Conservation (phyloP, 2,329 filamentous ascomycete genomes). For the Ceratocystis harringtonii region DNA sequence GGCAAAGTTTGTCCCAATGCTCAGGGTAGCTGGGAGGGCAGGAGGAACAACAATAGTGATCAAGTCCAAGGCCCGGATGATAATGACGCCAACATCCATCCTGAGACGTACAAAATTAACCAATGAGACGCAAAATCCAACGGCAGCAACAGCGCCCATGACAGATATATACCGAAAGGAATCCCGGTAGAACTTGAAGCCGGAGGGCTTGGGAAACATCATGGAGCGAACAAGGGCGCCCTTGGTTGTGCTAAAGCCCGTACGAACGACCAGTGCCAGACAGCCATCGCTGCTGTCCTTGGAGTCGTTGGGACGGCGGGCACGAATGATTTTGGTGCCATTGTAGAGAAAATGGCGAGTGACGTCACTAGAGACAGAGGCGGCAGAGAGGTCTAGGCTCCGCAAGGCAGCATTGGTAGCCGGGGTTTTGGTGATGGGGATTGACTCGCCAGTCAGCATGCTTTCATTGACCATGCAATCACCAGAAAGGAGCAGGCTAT, state of each 20-base stretch:
- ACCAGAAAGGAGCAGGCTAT: slow-evolving; percentile 78
- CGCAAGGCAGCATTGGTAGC: slow-evolving; percentile 67
- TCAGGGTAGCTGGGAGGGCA: slow-evolving; percentile 82
- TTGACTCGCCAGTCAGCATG: slow-evolving; percentile 89
- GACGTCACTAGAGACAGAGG: slow-evolving; percentile 67
- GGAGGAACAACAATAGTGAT: slow-evolving; percentile 97
- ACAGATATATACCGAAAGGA: slow-evolving; percentile 96
- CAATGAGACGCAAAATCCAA: slow-evolving; percentile 84
- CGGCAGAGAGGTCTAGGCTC: slow-evolving; percentile 60
- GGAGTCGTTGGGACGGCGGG: slow-evolving; percentile 72
- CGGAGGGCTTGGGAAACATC: slow-evolving; percentile 95
- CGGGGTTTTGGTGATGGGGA: slow-evolving; percentile 86
- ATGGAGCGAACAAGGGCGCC: slow-evolving; percentile 91
- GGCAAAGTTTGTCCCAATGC: slow-evolving; percentile 93
- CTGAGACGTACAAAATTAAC: slow-evolving; percentile 81
- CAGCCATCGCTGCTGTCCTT: slow-evolving; percentile 68
- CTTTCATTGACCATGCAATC: slow-evolving; percentile 99
- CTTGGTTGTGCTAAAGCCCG: slow-evolving; percentile 95
- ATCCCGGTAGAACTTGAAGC: slow-evolving; percentile 96
- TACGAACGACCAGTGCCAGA: slow-evolving; percentile 80
- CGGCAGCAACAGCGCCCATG: slow-evolving; percentile 71
- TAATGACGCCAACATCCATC: slow-evolving; percentile 76
- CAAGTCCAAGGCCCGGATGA: slow-evolving; percentile 80
- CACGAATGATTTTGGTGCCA: slow-evolving; percentile 88
- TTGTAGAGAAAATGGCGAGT: slow-evolving; percentile 86